Evolutionary conservation across 2,329 filamentous ascomycete species (phyloP).

Genomic region (Immersiporthe knoxdaviesiana): DNA sequence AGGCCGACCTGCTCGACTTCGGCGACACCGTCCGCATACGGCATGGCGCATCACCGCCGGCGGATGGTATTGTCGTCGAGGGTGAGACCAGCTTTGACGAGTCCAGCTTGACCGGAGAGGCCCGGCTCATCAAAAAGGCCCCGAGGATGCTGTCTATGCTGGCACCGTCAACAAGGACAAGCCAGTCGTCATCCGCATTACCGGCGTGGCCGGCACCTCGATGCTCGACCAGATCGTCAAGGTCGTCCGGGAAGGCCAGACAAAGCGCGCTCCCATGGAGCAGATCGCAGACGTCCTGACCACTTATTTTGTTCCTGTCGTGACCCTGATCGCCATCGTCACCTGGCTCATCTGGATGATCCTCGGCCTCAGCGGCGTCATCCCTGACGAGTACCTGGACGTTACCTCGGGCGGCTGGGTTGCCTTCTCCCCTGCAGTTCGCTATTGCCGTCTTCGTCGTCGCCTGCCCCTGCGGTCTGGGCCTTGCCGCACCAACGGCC

Average conservation of each 20-base stretch:
- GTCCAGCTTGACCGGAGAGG: constrained; percentile 84
- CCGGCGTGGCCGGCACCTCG: constrained; percentile 66
- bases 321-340: constrained; percentile 68
- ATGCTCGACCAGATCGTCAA: constrained; percentile 82
- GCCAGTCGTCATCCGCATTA: constrained; percentile 66
- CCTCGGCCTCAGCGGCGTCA: constrained; percentile 60
- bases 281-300: constrained; percentile 74
- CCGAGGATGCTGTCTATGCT: constrained; percentile 68
- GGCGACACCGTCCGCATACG: constrained; percentile 76
- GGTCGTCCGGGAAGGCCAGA: constrained; percentile 77
- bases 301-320: constrained; percentile 74
- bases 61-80: constrained; percentile 71
- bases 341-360: constrained; percentile 75
- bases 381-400: constrained; percentile 62
- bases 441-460: constrained; percentile 87
- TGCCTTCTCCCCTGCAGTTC: constrained; percentile 77
- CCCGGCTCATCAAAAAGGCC: constrained; percentile 65
- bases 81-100: constrained; percentile 79
- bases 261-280: constrained; percentile 74
- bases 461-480: constrained; percentile 82
- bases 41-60: constrained; percentile 81
- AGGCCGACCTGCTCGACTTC: constrained; percentile 73
- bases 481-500: constrained; percentile 82
- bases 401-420: constrained; percentile 65
- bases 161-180: constrained; percentile 75